phyloP scores from a whole-genome alignment of 176 grass and related monocot genomes.

The Olyra latifolia region DNA sequence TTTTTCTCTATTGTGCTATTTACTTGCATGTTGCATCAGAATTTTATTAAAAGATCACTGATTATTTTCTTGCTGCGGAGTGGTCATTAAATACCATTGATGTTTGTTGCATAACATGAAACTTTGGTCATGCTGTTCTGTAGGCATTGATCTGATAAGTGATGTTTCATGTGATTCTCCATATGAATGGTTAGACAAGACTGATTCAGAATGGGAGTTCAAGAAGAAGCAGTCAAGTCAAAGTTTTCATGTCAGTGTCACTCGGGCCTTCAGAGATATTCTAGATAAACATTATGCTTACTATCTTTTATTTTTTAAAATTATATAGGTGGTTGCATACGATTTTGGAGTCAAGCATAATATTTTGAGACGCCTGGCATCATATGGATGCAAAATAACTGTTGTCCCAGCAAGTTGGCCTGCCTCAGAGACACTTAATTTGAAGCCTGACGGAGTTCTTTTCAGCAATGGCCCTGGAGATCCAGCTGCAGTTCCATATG shows the following conservation, averaged over 20 bases:
- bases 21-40: too few species aligned
- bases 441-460: constrained; percentile 95
- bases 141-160: constrained; percentile 97
- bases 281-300: constrained; percentile 7
- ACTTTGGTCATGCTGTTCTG: constrained; percentile 13
- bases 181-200: constrained; percentile 77
- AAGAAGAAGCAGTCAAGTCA: constrained; percentile 44
- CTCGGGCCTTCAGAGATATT: background rate
- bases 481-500: constrained; percentile 92
- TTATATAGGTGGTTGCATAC: constrained; percentile 75
- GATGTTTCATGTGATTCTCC: constrained; percentile 81
- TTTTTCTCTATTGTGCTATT: background rate
- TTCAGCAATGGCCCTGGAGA: constrained; percentile 99
- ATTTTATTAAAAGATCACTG: background rate
- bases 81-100: background rate
- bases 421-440: constrained; percentile 64
- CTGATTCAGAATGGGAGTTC: constrained; percentile 88
- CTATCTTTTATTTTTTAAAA: background rate
- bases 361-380: constrained; percentile 90
- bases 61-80: background rate
- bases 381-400: constrained; percentile 94
- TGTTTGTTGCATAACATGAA: background rate
- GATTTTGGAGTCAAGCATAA: constrained; percentile 99
- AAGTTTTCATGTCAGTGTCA: constrained; percentile 72
- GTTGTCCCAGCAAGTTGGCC: constrained; percentile 94